Evolutionary conservation across 2,329 filamentous ascomycete species (phyloP).

Genomic region (Ilyonectria robusta): DNA sequence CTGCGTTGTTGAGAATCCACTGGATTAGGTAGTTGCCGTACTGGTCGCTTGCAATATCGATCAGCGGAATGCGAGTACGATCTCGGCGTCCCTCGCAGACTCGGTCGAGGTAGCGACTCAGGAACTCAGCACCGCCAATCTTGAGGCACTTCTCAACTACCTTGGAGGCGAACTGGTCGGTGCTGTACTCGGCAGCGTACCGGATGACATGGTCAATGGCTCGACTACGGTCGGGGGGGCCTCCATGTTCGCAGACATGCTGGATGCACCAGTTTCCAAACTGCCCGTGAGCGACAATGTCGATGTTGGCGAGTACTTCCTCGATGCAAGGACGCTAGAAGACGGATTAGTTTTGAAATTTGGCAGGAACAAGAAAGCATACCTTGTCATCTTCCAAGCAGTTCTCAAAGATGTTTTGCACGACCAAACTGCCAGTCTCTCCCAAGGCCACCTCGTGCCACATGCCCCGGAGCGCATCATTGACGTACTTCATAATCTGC

Average conservation of each 20-base stretch:
- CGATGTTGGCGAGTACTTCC: conserved; percentile 94
- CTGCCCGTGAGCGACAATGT: conserved; percentile 96
- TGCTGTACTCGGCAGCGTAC: conserved; percentile 96
- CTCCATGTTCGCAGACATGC: conserved; percentile 97
- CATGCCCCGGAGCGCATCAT: conserved; percentile 94
- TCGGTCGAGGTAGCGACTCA: conserved; percentile 91
- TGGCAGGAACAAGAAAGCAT: conserved; percentile 44
- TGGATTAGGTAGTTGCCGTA: conserved; percentile 99
- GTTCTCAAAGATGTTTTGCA: conserved; percentile 99
- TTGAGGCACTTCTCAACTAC: conserved; percentile 99
- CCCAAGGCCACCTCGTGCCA: conserved; percentile 98
- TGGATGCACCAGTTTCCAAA: conserved; percentile 99
- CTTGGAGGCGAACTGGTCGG: conserved; percentile 99
- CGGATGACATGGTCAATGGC: conserved; percentile 96
- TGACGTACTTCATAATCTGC: conserved; percentile 99
- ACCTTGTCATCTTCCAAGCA: conserved; percentile 99
- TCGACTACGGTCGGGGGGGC: conserved; percentile 89
- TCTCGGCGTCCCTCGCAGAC: conserved; percentile 93
- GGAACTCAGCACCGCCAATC: conserved; percentile 91
- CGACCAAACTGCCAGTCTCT: conserved; percentile 96
- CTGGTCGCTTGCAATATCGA: conserved; percentile 98
- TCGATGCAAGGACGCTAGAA: conserved; percentile 94
- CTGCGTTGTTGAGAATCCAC: conserved; percentile 93
- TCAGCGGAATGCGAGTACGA: conserved; percentile 94
- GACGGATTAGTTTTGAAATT: conserved; percentile 34